phyloP scores from a whole-genome alignment of 1,139 yeast species.

The Diutina catenulata region DNA sequence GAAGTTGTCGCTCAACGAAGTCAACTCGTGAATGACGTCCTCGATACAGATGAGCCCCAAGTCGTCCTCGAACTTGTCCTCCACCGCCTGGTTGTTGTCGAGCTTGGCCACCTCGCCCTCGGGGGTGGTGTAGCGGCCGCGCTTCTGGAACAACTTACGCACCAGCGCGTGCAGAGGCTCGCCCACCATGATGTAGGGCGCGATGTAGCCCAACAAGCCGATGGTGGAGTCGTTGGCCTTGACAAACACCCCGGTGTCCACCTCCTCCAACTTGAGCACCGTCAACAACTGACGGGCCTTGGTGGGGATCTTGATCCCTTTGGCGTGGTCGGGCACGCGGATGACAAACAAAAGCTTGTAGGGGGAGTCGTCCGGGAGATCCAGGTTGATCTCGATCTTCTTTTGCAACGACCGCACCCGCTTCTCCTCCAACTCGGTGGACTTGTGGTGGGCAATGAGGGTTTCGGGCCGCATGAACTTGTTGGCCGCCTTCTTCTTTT shows the following conservation, averaged over 20 bases:
- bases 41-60: constrained; percentile 67
- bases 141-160: constrained; percentile 62
- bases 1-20: constrained; percentile 50
- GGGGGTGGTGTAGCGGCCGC: constrained; percentile 32
- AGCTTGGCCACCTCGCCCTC: constrained; percentile 32
- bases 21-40: constrained; percentile 64
- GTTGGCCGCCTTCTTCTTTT: constrained; percentile 23
- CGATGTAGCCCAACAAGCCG: constrained; percentile 51
- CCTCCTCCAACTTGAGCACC: constrained; percentile 44
- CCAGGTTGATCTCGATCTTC: constrained; percentile 17
- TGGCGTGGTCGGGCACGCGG: constrained; percentile 45
- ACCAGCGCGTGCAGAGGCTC: constrained; percentile 59
- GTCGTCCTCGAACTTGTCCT: constrained; percentile 55
- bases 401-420: constrained; percentile 51
- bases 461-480: constrained; percentile 66
- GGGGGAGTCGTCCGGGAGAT: constrained; percentile 4
- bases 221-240: constrained; percentile 43
- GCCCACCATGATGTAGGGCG: constrained; percentile 67
- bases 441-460: constrained; percentile 50
- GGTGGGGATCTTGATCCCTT: constrained; percentile 52
- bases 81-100: constrained; percentile 65
- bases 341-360: constrained; percentile 47
- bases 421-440: constrained; percentile 54
- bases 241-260: constrained; percentile 62
- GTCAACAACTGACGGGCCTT: constrained; percentile 51